Conservation (phyloP, 768 basidiomycete species). For the Tylopilus subfusipes region DNA sequence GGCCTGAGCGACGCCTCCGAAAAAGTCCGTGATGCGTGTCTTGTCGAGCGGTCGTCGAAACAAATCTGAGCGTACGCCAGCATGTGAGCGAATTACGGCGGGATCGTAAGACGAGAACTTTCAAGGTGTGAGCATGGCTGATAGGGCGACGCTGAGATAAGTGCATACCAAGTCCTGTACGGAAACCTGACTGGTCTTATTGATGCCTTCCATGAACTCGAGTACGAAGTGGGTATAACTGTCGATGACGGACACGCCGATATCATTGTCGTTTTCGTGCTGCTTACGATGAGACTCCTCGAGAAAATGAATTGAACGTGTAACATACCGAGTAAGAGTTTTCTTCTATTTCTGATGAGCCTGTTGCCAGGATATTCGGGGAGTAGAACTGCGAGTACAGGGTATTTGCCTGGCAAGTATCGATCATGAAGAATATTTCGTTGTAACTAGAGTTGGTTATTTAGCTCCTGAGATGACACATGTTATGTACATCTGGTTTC, state of each 20-base stretch:
- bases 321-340: conserved; percentile 86
- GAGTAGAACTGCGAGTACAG: conserved; percentile 94
- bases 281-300: conserved; percentile 29
- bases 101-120: conserved; percentile 83
- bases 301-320: not conserved
- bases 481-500: conserved; percentile 11
- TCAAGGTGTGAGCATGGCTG: conserved; percentile 6
- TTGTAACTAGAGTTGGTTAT: conserved; percentile 63
- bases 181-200: conserved; percentile 81
- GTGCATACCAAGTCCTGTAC: conserved; percentile 78
- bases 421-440: conserved; percentile 96
- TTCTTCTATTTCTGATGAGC: conserved; percentile 78
- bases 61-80: conserved; percentile 86
- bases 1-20: conserved; percentile 83
- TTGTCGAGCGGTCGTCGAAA: conserved; percentile 65
- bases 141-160: not conserved
- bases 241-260: conserved; percentile 96
- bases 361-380: conserved; percentile 88
- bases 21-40: conserved; percentile 76
- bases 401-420: conserved; percentile 96
- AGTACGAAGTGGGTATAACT: conserved; percentile 90
- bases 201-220: conserved; percentile 86
- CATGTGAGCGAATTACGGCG: conserved; percentile 71
- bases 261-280: conserved; percentile 91
- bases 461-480: not conserved